Conservation (phyloP, 139 green algal species). For the Chlamydomonas schloesseri region DNA sequence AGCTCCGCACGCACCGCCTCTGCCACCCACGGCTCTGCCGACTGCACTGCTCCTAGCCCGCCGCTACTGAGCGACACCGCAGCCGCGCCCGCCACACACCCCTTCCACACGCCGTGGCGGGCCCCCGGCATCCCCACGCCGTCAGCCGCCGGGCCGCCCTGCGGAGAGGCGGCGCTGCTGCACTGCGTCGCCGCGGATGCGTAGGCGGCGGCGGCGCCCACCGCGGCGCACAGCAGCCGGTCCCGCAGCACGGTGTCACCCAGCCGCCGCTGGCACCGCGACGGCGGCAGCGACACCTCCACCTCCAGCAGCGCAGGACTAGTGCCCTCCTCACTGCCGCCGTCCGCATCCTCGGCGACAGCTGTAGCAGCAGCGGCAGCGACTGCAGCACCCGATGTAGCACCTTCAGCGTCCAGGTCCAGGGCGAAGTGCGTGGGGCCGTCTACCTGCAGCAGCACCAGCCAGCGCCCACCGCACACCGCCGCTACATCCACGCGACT, state of each 20-base stretch:
- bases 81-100: too few relatives aligned
- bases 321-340: too few relatives aligned
- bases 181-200: neutral
- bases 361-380: neutral
- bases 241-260: constrained; percentile 8
- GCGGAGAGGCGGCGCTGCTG: too few relatives aligned
- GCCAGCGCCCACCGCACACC: neutral
- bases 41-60: too few relatives aligned
- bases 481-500: constrained; percentile 3
- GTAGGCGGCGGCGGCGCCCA: neutral
- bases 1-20: neutral
- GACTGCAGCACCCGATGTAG: neutral
- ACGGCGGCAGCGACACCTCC: too few relatives aligned
- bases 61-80: too few relatives aligned
- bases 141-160: too few relatives aligned
- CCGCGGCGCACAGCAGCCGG: neutral
- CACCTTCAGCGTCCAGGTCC: neutral
- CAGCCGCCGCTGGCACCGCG: neutral
- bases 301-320: too few relatives aligned
- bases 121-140: too few relatives aligned
- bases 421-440: constrained; percentile 16
- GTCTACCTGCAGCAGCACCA: constrained; percentile 34
- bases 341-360: neutral
- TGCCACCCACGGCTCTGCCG: neutral
- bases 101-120: too few relatives aligned